Evolutionary conservation across 306 rosid genomes (phyloP), one percentile per base, ranked within the genome.

Genomic region (Sechiopsis laciniata): DNA sequence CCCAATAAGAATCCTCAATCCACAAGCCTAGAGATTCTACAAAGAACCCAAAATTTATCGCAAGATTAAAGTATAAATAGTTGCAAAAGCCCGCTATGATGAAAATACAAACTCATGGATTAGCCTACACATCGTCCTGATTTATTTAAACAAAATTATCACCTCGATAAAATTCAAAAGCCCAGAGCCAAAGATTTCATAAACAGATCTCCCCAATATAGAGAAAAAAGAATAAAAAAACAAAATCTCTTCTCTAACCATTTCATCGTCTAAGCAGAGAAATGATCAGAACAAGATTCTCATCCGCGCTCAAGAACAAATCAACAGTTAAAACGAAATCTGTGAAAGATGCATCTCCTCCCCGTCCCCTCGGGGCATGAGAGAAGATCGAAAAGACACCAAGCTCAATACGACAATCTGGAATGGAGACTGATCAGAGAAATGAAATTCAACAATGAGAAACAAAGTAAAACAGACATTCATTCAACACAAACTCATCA

Each of bases 381-480:
- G 59, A 48, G 74, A 70, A 70, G 45, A 51, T 70, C 59, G 42
- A 70, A 24, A 70, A 24, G 59, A 70, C 45, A 24, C 55, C 45
- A 54, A 70, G 74, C 74, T 70, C 58, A 70, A 70, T 40, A 65
- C 71, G 54, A 65, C 32, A 54, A 2, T 65, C 71, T 19, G 71
- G 32, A 65, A 50, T 65, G 71, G 32, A 40, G 32, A 65, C 71
- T 65, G 54, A 70, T 69, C 74, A 51, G 45, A 51, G 59, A 69
- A 69, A 70, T 35, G 55, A 40, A 45, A 73, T 55, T 45, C 76
- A 73, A 73, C 53, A 73, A 73, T 56, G 64, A 37, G 55, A 73
- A 46, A 10, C 55, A 59, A 45, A 58, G 16, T 0, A 4, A 12
- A 45, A 1, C 1, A 17, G 21, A 42, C 16, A 53, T 53, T 29